Evolutionary conservation across 768 basidiomycete species (phyloP).

Genomic region (Suillus cothurnatus): DNA sequence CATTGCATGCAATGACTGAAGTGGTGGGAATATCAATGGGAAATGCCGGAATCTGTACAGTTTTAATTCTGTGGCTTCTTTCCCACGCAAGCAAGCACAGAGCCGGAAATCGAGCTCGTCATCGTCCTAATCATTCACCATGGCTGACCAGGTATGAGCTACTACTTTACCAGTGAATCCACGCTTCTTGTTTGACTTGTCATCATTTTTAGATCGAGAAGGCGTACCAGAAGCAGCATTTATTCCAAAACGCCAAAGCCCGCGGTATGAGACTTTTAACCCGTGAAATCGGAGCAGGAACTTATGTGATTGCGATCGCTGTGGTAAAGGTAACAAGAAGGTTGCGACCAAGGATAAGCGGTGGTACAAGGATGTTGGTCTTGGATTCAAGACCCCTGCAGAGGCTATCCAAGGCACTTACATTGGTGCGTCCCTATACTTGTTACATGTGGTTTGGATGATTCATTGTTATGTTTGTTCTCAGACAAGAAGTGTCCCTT

Average conservation of each 20-base stretch:
- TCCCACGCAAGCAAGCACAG: slow-evolving; percentile 18
- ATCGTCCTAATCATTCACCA: slow-evolving; percentile 32
- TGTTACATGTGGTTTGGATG: slow-evolving; percentile 1
- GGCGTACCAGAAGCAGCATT: slow-evolving; percentile 95
- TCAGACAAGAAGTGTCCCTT: slow-evolving; percentile 99
- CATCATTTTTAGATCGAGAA: slow-evolving; percentile 76
- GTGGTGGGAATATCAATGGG: slow-evolving; percentile 23
- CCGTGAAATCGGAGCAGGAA: slow-evolving; percentile 9
- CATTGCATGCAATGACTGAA: background rate
- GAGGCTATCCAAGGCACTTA: slow-evolving; percentile 97
- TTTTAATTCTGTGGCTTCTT: slow-evolving; percentile 41
- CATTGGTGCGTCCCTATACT: slow-evolving; percentile 66
- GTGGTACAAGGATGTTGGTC: slow-evolving; percentile 99
- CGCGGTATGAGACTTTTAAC: slow-evolving; percentile 63
- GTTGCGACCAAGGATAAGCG: slow-evolving; percentile 92
- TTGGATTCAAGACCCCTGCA: slow-evolving; percentile 94
- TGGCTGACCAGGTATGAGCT: slow-evolving; percentile 63
- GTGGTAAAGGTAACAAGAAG: slow-evolving; percentile 73
- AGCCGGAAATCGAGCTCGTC: slow-evolving; percentile 10
- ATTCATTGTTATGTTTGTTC: background rate
- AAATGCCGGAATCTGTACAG: slow-evolving; percentile 44
- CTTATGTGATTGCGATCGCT: slow-evolving; percentile 14
- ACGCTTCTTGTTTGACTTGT: slow-evolving; percentile 1
- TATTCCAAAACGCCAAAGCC: slow-evolving; percentile 97
- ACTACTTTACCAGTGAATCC: background rate